Base-by-base conservation (phyloP, 768 basidiomycete genomes). In the Leccinum longicurvipes region DNA sequence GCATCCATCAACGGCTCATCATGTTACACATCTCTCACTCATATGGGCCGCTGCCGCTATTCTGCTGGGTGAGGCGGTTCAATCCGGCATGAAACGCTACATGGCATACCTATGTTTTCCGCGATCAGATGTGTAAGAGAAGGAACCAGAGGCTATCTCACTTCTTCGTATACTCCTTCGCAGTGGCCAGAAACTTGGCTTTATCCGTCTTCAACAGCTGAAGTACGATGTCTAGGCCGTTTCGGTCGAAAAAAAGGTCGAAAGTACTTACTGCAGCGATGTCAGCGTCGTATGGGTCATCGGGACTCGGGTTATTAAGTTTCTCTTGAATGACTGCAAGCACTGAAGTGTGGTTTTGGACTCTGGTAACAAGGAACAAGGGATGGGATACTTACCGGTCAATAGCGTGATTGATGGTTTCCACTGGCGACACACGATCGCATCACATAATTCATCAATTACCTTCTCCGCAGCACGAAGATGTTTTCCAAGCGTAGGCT, bases 131-230 rank as follows among this genome's bases (percentile, higher is more conserved):
- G 15, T 50, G 24, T 32, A 32, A 25, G 51, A 36, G 32, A 41
- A 41, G 25, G 32, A 45, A 24, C 24, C 44, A 51, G 29, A 31
- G 24, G 27, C 23, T 23, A 17, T 52, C 79, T 65, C 56, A 91
- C 92, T 85, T 93, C 82, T 87, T 93, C 14, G 89, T 91, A 77
- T 82, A 85, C 58, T 93, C 91, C 68, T 79, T 89, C n/a, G 92
- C 91, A 7, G 82, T 87, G 3, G 81, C 75, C 39, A 84, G 67
- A 73, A 93, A 93, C 70, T 84, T 89, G 46, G 75, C 66, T 66
- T 82, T 84, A 66, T 93, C 88, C 63, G 83, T 84, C 80, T 91
- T 92, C 60, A 93, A 66, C 50, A 84, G 70, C 90, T 93, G 65
- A 10, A 51, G 6, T 48, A 15, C 39, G 27, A 47, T 29, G 19